These are phyloP conservation scores for Persicaria maculosa DNA, from an alignment of 148 eudicot genomes.

Conservation along the genomic window DNA sequence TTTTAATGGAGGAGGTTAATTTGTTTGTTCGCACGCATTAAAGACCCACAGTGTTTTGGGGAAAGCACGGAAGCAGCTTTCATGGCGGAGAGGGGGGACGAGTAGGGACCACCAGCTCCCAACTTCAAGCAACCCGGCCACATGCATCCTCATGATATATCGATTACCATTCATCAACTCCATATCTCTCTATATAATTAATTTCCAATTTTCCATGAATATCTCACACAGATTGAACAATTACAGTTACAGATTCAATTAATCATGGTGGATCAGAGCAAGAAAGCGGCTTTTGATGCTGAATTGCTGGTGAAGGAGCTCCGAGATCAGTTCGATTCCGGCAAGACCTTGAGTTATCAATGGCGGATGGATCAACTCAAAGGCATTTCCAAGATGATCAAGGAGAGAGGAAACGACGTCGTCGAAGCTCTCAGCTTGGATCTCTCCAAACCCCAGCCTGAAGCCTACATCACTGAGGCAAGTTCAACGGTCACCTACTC, in stretches of 20 bases:
- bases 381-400: conserved; percentile 32
- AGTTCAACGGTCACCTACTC: conserved; percentile 30
- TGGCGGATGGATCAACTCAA: conserved; percentile 51
- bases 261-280: conserved; percentile 21
- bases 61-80: conserved; percentile 3
- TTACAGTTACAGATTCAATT: neutral
- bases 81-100: neutral
- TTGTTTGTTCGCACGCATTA: neutral
- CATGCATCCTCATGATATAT: neutral
- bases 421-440: conserved; percentile 41
- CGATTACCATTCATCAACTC: neutral
- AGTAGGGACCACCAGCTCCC: neutral
- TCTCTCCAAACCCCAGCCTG: conserved; percentile 51
- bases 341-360: conserved; percentile 44
- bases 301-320: conserved; percentile 38
- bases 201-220: neutral
- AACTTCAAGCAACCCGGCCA: neutral
- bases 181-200: neutral
- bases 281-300: conserved; percentile 30
- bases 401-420: conserved; percentile 42
- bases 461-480: conserved; percentile 46
- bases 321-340: conserved; percentile 31
- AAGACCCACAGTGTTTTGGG: neutral
- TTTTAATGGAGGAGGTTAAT: too few relatives aligned
- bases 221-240: neutral